Conservation (phyloP, 2,329 filamentous ascomycete genomes). For the Alternaria burnsii region DNA sequence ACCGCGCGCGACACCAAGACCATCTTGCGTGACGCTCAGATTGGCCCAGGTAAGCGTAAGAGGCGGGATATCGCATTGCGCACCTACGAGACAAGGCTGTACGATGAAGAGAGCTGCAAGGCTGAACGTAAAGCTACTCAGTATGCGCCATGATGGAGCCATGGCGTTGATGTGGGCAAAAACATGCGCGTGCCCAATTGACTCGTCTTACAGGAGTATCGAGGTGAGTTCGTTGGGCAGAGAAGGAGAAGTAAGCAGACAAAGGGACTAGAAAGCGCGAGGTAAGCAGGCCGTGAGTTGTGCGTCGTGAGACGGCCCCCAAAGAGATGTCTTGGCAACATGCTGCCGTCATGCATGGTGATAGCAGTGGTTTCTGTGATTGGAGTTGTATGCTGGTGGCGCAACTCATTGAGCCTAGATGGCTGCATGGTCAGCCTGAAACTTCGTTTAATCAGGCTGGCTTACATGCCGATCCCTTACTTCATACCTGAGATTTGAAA, state of each 20-base stretch:
- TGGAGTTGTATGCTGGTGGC: constrained; percentile 1
- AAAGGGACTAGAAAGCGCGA: neutral
- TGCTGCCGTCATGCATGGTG: constrained; percentile 3
- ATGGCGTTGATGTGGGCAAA: neutral
- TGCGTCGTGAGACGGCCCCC: neutral
- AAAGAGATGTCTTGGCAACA: neutral
- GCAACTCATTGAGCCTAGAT: neutral
- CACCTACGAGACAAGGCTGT: neutral
- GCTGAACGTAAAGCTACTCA: neutral
- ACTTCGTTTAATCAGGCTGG: neutral
- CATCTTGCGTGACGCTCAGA: constrained; percentile 20
- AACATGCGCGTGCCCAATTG: neutral
- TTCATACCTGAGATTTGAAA: neutral
- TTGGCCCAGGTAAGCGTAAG: constrained; percentile 16
- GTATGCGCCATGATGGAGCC: constrained; percentile 1
- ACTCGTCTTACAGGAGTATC: neutral
- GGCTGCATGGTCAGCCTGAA: constrained; percentile 7
- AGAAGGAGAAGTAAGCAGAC: neutral
- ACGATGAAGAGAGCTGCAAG: neutral
- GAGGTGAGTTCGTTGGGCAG: neutral
- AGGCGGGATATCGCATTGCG: constrained; percentile 17
- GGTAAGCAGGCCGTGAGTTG: neutral
- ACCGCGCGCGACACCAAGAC: constrained; percentile 18
- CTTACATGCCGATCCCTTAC: neutral
- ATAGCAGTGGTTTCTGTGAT: constrained; percentile 1